Evolutionary conservation across 495 filamentous ascomycete species (phyloP), one percentile per base, ranked within the genome.

Genomic region (Aspergillus coremiiformis): DNA sequence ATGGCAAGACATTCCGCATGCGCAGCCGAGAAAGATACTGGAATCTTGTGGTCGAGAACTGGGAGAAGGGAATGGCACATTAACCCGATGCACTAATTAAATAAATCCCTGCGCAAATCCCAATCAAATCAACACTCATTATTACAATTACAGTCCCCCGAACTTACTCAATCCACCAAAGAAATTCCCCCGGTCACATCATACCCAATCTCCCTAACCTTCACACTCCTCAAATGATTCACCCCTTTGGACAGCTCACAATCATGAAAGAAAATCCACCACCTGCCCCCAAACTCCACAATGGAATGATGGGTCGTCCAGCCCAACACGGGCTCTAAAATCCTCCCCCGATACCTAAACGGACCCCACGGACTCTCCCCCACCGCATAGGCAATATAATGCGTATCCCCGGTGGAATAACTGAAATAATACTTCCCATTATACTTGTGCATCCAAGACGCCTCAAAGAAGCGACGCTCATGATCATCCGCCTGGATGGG

Each of bases 231-330:
- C 64, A 88, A 57, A 68, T 88, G 84, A 59, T 81, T 78, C 35
- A 83, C 76, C 2, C 83, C 84, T 7, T 65, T 58, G 19, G 78
- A 81, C 21, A 86, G 60, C 61, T 78, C 75, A 57, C 80, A 79
- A 69, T 89, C 85, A 61, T 88, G 85, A 66, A 87, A 81, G 60
- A 88, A 88, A 49, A 89, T 56, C 64, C 75, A 87, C 85, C 84
- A 87, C 47, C 74, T 73, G 4, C 76, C 83, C 67, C 78, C 56
- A 58, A 82, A 86, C 73, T 88, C 84, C 23, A 79, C 82, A 58
- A 89, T 83, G n/a, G 80, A 84, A 67, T 87, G 85, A 70, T 88
- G 84, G 49, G 85, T 89, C 41, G 85, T 89, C 85, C 85, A 89
- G 5, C 85, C 85, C 3, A 84, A 58, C 53, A 88, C 85, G 1